Base-by-base conservation (phyloP, 805 yeast species). In the Ogataea zsoltii region DNA sequence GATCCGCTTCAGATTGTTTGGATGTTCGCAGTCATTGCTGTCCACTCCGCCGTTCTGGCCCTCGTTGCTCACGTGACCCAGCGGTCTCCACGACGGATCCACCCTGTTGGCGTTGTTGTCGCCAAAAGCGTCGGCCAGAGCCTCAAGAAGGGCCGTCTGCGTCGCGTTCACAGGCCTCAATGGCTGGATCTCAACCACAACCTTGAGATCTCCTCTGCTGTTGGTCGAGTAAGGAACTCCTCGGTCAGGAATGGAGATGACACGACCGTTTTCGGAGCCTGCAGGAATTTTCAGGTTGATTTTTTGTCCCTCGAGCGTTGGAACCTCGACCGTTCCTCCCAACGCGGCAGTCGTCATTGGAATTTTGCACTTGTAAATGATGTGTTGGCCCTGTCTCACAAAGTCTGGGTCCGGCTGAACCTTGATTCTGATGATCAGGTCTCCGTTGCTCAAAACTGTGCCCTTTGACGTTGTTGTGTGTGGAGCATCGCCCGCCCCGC, bases 291-390 rank as follows among this genome's bases (percentile, higher is more conserved):
- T 88, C 45, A 94, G 68, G 64, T 89, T 85, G 41, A 95, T 71
- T 29, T 76, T 76, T 33, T 77, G 77, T 4, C 95, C 97, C 33
- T 66, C 69, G 21, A 94, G 77, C 0, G 99, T 92, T 28, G 98
- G 98, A n/a, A 94, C 79, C 39, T 85, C 80, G 17, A 94, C 77
- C 36, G 80, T 82, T 31, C 99, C 99, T 49, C 99, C 99, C 36
- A 94, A 72, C 0, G 97, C 90, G 1, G 99, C 99, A 0, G 99
- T 94, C 1, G 99, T 94, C 82, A 89, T 86, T 38, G 94, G 86
- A 42, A 94, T 82, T 35, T 81, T 80, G 38, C 83, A 80, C 21
- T 75, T 72, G 58, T 80, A 77, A 46, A 85, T 64, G 47, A 94
- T 75, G 57, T 88, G 84, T 53, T 79, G 77, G 29, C 85, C 83